Conservation (phyloP, 2,329 filamentous ascomycete species). For the Cephalotrichum gorgonifer region DNA sequence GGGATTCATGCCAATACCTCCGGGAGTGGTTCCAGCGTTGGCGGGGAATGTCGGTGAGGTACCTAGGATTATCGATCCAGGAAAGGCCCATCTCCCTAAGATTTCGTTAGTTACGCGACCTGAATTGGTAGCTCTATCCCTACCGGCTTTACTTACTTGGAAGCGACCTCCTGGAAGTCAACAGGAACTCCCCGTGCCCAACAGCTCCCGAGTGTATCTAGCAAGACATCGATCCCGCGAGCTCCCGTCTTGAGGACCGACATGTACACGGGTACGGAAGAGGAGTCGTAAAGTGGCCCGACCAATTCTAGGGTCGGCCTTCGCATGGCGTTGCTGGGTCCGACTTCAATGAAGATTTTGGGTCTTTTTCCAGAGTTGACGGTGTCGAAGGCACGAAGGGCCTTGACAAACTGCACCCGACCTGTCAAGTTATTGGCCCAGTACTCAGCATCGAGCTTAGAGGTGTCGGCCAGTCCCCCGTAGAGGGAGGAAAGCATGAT, state of each 20-base stretch:
- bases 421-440: conserved; percentile 36
- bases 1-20: conserved; percentile 43
- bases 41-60: conserved; percentile 34
- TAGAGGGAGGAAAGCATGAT: conserved; percentile 1
- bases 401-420: conserved; percentile 31
- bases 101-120: conserved; percentile 29
- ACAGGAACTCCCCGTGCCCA: conserved; percentile 24
- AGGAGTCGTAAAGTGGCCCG: conserved; percentile 17
- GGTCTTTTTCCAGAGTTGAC: conserved; percentile 16
- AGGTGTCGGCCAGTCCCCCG: conserved; percentile 9
- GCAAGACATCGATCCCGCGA: conserved; percentile 14
- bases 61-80: conserved; percentile 13
- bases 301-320: conserved; percentile 20
- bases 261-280: conserved; percentile 11
- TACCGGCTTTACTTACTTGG: conserved; percentile 7
- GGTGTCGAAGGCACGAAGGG: conserved; percentile 23
- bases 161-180: conserved; percentile 19
- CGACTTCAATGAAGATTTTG: conserved; percentile 28
- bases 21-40: conserved; percentile 46
- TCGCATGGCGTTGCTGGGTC: conserved; percentile 25
- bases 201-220: conserved; percentile 21
- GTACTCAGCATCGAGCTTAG: conserved; percentile 23
- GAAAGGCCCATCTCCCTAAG: conserved; percentile 15
- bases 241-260: conserved; percentile 4
- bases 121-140: conserved; percentile 27